Evolutionary conservation across 148 eudicot species (phyloP), one percentile per base, ranked within the genome.

Genomic region (Rhododendron simsii): DNA sequence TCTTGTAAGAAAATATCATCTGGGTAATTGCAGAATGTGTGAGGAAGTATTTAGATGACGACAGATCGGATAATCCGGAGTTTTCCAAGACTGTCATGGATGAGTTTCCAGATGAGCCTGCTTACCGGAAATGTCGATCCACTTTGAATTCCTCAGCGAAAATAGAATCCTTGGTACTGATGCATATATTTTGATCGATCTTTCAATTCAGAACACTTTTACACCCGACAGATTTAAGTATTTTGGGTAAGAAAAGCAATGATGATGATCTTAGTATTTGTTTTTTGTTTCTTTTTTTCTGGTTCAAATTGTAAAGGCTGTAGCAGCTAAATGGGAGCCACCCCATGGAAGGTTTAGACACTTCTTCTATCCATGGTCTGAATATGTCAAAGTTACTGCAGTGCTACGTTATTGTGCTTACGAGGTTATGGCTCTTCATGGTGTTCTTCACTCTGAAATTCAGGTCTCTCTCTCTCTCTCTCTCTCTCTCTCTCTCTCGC

Each of bases 291-390:
- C 12, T 14, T 47, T 23, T 2, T 44, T 51, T 23, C 15, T 45
- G 85, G 78, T 85, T 28, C 61, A 44, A 48, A 76, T 30, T 47
- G 69, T 50, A 45, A 80, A 92, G 96, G 92, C 92, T 9, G 86
- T 55, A 83, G 79, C 93, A 74, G 94, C 93, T 51, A 93, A 88
- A 89, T 94, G 94, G 97, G 97, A 94, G 86, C 97, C 97, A 45
- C 94, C 95, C 2, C 97, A 94, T 88, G 97, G 93, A 9, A 89
- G 88, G 87, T 94, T 91, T 85, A 84, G 75, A 45, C 90, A 86
- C 21, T 87, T 93, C 87, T 91, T 87, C 82, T 94, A 93, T 84
- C 95, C 94, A 55, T 94, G 97, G 97, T 69, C 90, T n/a, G 89
- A 93, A 51, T 94, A 93, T 84, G 92, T 92, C 45, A 92, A 90